Conservation (phyloP, 192 early-diverging fungal species). For the Coemansia sp. region DNA sequence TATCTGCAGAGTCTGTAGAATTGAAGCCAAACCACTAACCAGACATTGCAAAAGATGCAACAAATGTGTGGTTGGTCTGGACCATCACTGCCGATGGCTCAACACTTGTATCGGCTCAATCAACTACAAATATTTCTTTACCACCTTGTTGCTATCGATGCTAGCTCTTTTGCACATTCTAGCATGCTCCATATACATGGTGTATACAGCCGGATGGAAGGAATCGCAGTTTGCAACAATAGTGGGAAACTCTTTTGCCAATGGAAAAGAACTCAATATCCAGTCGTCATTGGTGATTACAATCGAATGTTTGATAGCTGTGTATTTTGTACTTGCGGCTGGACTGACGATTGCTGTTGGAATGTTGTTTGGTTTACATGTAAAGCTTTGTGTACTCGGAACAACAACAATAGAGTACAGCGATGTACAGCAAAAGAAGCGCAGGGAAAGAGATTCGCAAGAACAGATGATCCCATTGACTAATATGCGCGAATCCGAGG, state of each 20-base stretch:
- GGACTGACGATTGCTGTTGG: slow-evolving; percentile 12
- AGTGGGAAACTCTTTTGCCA: slow-evolving; percentile 1
- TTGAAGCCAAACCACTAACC: slow-evolving; percentile 11
- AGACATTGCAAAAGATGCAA: slow-evolving; percentile 58
- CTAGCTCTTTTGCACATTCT: slow-evolving; percentile 19
- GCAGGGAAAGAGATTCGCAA: neutral
- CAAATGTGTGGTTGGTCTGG: slow-evolving; percentile 41
- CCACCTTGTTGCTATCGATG: slow-evolving; percentile 13
- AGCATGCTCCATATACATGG: slow-evolving; percentile 8
- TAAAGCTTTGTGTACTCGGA: slow-evolving; percentile 26
- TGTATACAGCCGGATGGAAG: slow-evolving; percentile 23
- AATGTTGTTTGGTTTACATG: slow-evolving; percentile 35
- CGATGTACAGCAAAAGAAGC: slow-evolving; percentile 10
- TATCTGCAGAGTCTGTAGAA: slow-evolving; percentile 46
- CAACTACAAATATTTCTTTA: slow-evolving; percentile 39
- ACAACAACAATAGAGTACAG: slow-evolving; percentile 43
- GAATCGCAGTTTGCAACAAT: slow-evolving; percentile 9
- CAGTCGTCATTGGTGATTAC: neutral
- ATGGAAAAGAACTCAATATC: neutral
- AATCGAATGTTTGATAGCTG: slow-evolving; percentile 20
- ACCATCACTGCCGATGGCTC: slow-evolving; percentile 42
- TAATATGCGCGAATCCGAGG: neutral
- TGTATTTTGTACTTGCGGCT: slow-evolving; percentile 16
- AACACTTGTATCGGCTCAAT: slow-evolving; percentile 33
- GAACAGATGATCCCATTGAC: slow-evolving; percentile 23